phyloP scores from a whole-genome alignment of 2,329 filamentous ascomycete genomes.

The Fusarium nematophilum region DNA sequence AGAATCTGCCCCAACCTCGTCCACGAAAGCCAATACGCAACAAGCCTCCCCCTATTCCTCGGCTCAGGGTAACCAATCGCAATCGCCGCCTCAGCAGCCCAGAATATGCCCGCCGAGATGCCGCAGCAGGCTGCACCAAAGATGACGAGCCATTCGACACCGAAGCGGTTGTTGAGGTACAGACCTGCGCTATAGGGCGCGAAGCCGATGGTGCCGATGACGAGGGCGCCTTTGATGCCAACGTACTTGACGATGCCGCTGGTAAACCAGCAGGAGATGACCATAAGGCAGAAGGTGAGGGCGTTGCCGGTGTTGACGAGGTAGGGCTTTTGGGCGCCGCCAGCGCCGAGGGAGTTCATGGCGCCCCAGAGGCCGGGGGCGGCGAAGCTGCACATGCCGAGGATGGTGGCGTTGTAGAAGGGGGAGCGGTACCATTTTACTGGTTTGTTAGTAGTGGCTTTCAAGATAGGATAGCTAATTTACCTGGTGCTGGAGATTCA shows the following conservation, averaged over 20 bases:
- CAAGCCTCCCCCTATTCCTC: constrained; percentile 67
- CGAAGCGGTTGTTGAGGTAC: constrained; percentile 58
- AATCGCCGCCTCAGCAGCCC: constrained; percentile 51
- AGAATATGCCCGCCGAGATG: constrained; percentile 51
- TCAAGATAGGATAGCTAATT: too few species aligned
- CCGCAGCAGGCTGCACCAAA: constrained; percentile 56
- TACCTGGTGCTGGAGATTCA: too few species aligned
- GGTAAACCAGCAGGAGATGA: constrained; percentile 63
- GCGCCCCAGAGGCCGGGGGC: constrained; percentile 45
- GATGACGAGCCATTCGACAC: constrained; percentile 57
- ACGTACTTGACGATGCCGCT: constrained; percentile 40
- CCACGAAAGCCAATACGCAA: constrained; percentile 72
- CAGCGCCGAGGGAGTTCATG: constrained; percentile 45
- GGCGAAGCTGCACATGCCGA: constrained; percentile 45
- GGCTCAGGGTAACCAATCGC: constrained; percentile 73
- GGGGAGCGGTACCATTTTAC: constrained; percentile 43
- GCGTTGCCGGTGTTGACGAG: constrained; percentile 71
- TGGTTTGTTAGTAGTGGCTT: constrained; percentile 5
- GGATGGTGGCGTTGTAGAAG: constrained; percentile 45
- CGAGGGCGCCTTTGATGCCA: constrained; percentile 50
- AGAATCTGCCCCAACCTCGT: constrained; percentile 64
- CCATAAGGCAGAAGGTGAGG: constrained; percentile 60
- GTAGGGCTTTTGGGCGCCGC: constrained; percentile 69
- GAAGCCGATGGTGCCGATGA: constrained; percentile 57
- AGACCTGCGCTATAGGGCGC: constrained; percentile 56